These are phyloP conservation scores for Phytophthora citricola DNA, from an alignment of 352 stramenopile genomes.

Conservation along the genomic window DNA sequence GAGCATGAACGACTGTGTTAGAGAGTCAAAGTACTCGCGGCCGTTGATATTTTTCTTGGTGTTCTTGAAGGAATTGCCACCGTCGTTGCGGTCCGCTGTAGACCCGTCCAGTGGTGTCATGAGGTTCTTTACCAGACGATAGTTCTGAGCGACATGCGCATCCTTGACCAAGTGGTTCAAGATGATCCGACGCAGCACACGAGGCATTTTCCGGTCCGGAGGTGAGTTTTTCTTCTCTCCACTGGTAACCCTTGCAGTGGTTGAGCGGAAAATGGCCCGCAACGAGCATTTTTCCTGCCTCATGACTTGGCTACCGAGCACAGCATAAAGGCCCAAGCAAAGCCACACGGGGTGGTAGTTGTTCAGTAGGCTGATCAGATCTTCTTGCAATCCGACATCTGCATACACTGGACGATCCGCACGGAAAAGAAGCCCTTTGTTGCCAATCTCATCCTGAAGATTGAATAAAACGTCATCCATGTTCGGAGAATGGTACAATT, in stretches of 20 bases:
- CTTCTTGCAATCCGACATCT: conserved; percentile 88
- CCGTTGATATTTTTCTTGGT: conserved; percentile 78
- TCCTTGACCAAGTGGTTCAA: conserved; percentile 77
- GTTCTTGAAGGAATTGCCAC: conserved; percentile 55
- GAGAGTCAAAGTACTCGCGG: conserved; percentile 80
- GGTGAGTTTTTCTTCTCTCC: conserved; percentile 29
- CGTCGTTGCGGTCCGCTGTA: conserved; percentile 40
- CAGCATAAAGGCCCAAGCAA: conserved; percentile 87
- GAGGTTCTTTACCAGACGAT: conserved; percentile 77
- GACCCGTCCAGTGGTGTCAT: conserved; percentile 72
- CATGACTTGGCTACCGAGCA: conserved; percentile 76
- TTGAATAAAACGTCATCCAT: conserved; percentile 69
- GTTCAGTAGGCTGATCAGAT: conserved; percentile 88
- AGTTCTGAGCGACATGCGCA: conserved; percentile 58
- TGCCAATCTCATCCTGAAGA: conserved; percentile 75
- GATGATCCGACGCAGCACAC: conserved; percentile 61
- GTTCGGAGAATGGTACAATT: conserved; percentile 62
- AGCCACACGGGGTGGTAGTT: conserved; percentile 94
- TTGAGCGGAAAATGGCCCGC: conserved; percentile 53
- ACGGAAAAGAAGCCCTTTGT: conserved; percentile 83
- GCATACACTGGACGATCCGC: conserved; percentile 90
- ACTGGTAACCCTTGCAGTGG: conserved; percentile 16
- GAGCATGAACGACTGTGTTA: conserved; percentile 89
- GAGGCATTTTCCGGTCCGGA: conserved; percentile 54
- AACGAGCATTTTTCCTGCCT: conserved; percentile 65